Base-by-base conservation (phyloP, 73 alveolate genomes). In the Paramecium biaurelia region DNA sequence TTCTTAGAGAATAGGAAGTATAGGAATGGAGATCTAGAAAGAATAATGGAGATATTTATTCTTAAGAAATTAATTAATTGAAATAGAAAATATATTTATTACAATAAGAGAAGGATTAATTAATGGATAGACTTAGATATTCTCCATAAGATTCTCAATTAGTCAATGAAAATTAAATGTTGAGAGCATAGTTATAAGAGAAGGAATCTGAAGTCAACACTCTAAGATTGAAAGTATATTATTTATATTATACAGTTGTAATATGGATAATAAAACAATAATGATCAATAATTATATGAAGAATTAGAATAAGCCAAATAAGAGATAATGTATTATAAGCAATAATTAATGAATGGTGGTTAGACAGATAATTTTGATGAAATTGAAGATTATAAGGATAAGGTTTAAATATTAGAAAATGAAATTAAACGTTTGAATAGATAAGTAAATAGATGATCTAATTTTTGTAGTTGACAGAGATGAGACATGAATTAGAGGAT, bases 101-200 rank as follows among this genome's bases (percentile, higher is more conserved):
- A 11, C 11, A 63, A 63, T 26, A 63, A n/a, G 84, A 63, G 45
- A 63, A 63, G 26, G 84, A 63, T 14, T 63, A 63, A 24, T 32
- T 63, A 5, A 32, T 63, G 45, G 84, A 63, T 30, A 63, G 84
- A 63, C 45, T 63, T 14, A 63, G 45, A 32, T 63, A 63, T 9
- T 26, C 84, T 11, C 9, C 24, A 24, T 9, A 63, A 63, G 84
- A 63, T 63, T 26, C 49, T 32, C 7, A 63, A 26, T 0, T 63
- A 63, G 84, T 26, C 24, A 63, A 63, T 63, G 84, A 63, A 26
- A 63, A 63, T 63, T 63, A 63, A 26, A 63, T 63, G 84, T n/a
- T 63, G 20, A 63, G 84, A 63, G 84, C 84, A 0, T 24, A 63
- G 3, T 63, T 63, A 63, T 12, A 30, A 32, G 84, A 63, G 26